Conservation (phyloP, 306 rosid species). For the Psophocarpus tetragonolobus region DNA sequence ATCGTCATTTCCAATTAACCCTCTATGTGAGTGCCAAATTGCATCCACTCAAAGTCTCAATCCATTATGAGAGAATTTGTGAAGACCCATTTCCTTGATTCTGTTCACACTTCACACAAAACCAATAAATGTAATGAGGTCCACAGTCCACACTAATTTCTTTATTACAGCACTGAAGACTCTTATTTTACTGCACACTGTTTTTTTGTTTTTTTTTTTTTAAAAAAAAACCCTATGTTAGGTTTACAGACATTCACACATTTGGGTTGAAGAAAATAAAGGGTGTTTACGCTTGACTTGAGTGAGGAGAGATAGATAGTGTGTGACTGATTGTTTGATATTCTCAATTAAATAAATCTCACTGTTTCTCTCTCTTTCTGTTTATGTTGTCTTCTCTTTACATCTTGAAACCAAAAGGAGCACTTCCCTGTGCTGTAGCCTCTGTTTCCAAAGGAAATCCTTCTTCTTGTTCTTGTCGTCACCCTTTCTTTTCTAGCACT, state of each 20-base stretch:
- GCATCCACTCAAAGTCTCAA: constrained; percentile 6
- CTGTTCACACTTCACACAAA: constrained; percentile 12
- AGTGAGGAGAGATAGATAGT: background rate
- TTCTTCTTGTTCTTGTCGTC: constrained; percentile 24
- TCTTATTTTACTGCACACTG: background rate
- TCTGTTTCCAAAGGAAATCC: constrained; percentile 37
- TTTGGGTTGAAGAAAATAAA: background rate
- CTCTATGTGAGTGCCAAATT: constrained; percentile 24
- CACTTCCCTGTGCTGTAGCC: constrained; percentile 18
- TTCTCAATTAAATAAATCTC: constrained; percentile 24
- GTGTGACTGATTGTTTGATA: background rate
- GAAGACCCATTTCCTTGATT: background rate
- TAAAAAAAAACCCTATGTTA: background rate
- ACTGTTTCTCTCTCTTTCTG: background rate
- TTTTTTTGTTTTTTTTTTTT: background rate
- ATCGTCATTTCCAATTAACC: constrained; percentile 11
- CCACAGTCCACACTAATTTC: constrained; percentile 10
- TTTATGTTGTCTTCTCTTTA: constrained; percentile 1
- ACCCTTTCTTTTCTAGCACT: background rate
- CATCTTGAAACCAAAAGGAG: constrained; percentile 22
- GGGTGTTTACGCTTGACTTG: background rate
- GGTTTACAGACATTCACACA: constrained; percentile 21
- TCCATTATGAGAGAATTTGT: background rate
- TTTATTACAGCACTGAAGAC: background rate
- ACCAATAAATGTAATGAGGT: background rate